Evolutionary conservation across 257 asterid species (phyloP), one percentile per base, ranked within the genome.

Genomic region (Sherardia arvensis): DNA sequence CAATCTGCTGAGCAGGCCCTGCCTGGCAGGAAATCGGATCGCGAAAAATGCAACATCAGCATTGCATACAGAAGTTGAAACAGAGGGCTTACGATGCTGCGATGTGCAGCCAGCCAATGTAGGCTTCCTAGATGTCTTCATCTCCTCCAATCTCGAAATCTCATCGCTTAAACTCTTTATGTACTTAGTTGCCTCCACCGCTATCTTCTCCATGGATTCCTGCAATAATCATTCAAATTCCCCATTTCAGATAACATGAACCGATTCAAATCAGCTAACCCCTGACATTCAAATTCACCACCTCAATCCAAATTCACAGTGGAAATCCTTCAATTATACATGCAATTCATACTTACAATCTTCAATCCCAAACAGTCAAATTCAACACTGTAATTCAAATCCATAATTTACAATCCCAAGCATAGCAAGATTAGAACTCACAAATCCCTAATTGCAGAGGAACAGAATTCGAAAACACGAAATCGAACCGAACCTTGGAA

Each of bases 111-210:
- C 74, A 61, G 71, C 64, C 23, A 77, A 25, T 47, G 62, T 51
- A 22, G 70, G 71, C 48, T 62, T 74, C 14, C 32, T 17, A n/a
- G 65, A 61, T 53, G 78, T 79, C 84, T 80, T 75, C 34, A 67
- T 69, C 51, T 29, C 76, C 73, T 85, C 91, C 78, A 87, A 66
- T 69, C 81, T 79, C 68, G 60, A 10, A n/a, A 20, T 40, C 83
- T 87, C 94, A 70, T 65, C 69, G 73, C 85, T 78, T 17, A 87
- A 86, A 43, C 34, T 43, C 18, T 74, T 70, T 30, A 87, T 78
- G 75, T 82, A 84, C 56, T 66, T 61, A 21, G 80, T 69, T 4
- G 93, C 64, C 32, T 82, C 83, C 3, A 8, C n/a, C 58, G 84
- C 4, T 47, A 84, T 78, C 77, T 53, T 77, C 76, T 67, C 87